phyloP scores from a whole-genome alignment of 208 protist genomes.

The Wallacemonas sp. region DNA sequence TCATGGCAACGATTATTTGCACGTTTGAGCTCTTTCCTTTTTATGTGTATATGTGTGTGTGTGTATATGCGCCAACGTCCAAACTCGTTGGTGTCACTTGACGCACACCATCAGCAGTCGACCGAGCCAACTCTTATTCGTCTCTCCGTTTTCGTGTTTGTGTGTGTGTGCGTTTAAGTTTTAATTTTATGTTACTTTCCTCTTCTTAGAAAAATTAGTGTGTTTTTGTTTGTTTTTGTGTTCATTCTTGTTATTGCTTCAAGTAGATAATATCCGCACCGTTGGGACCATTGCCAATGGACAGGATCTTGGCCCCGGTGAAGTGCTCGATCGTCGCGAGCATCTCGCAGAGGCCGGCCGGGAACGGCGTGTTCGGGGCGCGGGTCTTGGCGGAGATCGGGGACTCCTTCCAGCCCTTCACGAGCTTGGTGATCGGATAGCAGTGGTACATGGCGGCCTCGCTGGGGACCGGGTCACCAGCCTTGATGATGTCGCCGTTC shows the following conservation, averaged over 20 bases:
- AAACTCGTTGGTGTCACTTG: no score
- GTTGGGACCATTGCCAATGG: conserved; percentile 90
- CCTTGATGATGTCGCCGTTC: conserved; percentile 88
- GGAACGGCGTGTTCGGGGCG: conserved; percentile 58
- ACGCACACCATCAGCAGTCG: no score
- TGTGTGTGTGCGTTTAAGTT: conserved; percentile 19
- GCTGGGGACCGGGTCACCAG: conserved; percentile 85
- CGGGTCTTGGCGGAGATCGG: conserved; percentile 76
- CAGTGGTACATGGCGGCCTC: conserved; percentile 82
- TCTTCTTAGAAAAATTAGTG: conserved; percentile 2
- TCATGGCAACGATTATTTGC: no score
- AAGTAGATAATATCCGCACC: conserved; percentile 91
- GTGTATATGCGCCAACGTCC: no score
- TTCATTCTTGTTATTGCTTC: conserved; percentile 35
- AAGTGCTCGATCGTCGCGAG: conserved; percentile 88
- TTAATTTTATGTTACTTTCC: conserved; percentile 20
- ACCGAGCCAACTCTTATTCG: no score
- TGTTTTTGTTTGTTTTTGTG: background rate
- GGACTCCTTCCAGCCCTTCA: conserved; percentile 77
- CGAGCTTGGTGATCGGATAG: conserved; percentile 88
- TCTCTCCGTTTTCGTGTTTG: conserved; percentile 22
- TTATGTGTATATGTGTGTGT: no score
- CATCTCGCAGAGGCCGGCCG: conserved; percentile 76
- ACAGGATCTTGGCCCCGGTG: conserved; percentile 81
- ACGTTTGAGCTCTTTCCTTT: no score